A percentile compares a stretch with the other conserved stretches of the same genome.
These are phyloP conservation scores for Pisolithus albus DNA, from an alignment of 768 basidiomycete genomes.

Conservation along the genomic window DNA sequence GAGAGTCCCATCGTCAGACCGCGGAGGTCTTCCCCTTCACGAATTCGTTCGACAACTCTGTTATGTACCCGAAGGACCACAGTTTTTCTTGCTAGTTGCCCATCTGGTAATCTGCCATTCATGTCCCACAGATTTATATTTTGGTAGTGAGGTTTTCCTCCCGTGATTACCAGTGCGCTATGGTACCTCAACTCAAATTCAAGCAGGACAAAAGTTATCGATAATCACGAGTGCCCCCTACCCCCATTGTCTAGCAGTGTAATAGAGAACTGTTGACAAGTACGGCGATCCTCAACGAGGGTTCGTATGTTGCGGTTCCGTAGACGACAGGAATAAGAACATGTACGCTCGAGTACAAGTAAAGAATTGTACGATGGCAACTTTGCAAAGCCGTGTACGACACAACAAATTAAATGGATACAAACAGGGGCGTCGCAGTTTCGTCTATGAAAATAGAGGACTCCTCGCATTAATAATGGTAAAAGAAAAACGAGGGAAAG, in stretches of 20 bases:
- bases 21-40: background rate
- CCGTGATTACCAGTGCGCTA: no score
- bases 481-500: conserved; percentile 4
- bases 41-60: background rate
- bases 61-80: no score
- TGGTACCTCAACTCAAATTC: no score
- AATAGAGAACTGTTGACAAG: no score
- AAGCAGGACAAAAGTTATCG: no score
- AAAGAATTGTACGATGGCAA: background rate
- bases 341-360: background rate
- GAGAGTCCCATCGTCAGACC: background rate
- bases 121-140: no score
- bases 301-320: no score
- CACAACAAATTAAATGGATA: conserved; percentile 3
- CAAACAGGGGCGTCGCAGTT: conserved; percentile 12
- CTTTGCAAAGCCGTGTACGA: background rate
- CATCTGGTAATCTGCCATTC: no score
- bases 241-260: no score
- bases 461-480: background rate
- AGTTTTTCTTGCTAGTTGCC: no score
- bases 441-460: background rate
- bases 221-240: no score
- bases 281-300: no score
- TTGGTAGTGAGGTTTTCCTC: background rate
- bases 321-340: background rate